Evolutionary conservation across 1,284 basidiomycete species (phyloP), one percentile per base, ranked within the genome.

Genomic region (Fomitopsis betulina): DNA sequence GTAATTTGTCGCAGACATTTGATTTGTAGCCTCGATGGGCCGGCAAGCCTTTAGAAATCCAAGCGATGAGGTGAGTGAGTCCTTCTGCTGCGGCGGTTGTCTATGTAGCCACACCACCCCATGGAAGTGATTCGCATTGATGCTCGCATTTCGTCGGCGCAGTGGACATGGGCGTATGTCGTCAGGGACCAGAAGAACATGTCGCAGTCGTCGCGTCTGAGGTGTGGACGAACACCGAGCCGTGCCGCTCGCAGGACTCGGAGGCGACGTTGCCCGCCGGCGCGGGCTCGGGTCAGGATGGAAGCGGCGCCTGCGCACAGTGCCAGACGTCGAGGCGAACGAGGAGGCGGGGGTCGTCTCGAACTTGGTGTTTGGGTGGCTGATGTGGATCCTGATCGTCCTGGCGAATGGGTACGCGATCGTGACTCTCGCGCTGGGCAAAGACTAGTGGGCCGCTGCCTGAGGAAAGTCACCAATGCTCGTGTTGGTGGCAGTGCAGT

Each of bases 321-420:
- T 57, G 25, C n/a, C n/a, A n/a, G 56, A 57, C 45, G 47, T 57
- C n/a, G 58, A 63, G 39, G 60, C 55, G 25, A 53, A 51, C 54
- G 70, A 65, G 3, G 74, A 79, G 57, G 72, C 66, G 45, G 81
- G 83, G 15, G 80, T 76, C 73, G 63, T 86, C 57, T 72, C 80
- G 49, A 84, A 76, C n/a, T n/a, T n/a, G 32, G 62, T 62, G 5
- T 55, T 89, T 17, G 90, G 87, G 6, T 83, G 77, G 62, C 19
- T 75, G 13, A 80, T 92, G 43, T 91, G 86, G 76, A 62, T 82
- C 6, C 63, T 91, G 4, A 76, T 93, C 13, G 72, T 88, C n/a
- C 70, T 81, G 19, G 91, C 91, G 37, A 93, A 94, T 67, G 71
- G 81, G 25, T 89, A 89, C 62, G 85, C 82, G 5, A 70, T 89